phyloP scores from a whole-genome alignment of 768 basidiomycete genomes.

The Tricholoma hemisulphureum region DNA sequence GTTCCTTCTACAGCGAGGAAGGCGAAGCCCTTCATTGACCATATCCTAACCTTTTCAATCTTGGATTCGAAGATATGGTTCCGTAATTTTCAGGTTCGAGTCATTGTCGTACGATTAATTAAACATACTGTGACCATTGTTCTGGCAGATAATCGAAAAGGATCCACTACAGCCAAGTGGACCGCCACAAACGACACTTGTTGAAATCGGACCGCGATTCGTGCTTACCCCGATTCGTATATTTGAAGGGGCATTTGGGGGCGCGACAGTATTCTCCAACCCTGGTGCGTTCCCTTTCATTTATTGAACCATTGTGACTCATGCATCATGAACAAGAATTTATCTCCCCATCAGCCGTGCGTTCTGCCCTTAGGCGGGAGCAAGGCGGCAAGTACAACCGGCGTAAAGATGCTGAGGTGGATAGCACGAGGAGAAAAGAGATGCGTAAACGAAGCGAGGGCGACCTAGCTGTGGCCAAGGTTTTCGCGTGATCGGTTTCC shows the following conservation, averaged over 20 bases:
- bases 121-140: constrained; percentile 9
- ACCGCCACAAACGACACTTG: constrained; percentile 80
- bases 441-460: constrained; percentile 67
- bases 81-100: constrained; percentile 90
- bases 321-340: constrained; percentile 60
- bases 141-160: constrained; percentile 82
- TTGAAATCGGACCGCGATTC: constrained; percentile 97
- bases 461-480: constrained; percentile 79
- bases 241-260: constrained; percentile 96
- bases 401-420: constrained; percentile 76
- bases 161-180: constrained; percentile 87
- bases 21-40: constrained; percentile 97
- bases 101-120: not conserved
- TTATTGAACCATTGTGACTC: constrained; percentile 5
- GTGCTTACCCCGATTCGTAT: constrained; percentile 97
- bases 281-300: constrained; percentile 57
- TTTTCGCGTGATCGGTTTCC: constrained; percentile 68
- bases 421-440: constrained; percentile 62
- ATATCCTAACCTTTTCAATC: constrained; percentile 93
- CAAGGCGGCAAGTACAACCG: constrained; percentile 80
- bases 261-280: constrained; percentile 94
- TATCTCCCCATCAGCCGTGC: constrained; percentile 80
- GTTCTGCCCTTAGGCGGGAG: constrained; percentile 64
- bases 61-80: constrained; percentile 98
- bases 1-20: constrained; percentile 89